A percentile compares a stretch with the other conserved stretches of the same genome.
phyloP scores from a whole-genome alignment of 2,329 filamentous ascomycete species.

The Penicillium sp. region DNA sequence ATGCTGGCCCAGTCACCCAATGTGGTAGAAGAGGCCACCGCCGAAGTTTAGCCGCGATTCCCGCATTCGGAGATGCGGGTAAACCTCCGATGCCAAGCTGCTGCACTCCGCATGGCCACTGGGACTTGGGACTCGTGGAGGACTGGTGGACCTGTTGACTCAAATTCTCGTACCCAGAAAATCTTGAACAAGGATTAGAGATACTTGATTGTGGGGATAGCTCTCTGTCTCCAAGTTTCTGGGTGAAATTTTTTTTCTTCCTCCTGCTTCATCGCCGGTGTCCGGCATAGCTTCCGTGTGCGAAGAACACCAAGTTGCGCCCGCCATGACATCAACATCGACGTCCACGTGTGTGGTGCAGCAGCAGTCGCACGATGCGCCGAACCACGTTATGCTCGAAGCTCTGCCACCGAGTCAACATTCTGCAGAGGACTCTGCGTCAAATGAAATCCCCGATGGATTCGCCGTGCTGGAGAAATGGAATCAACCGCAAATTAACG shows the following conservation, averaged over 20 bases:
- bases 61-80: conserved; percentile 4
- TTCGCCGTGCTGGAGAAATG: conserved; percentile 46
- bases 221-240: neutral
- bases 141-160: conserved; percentile 1
- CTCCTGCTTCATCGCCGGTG: neutral
- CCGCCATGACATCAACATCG: conserved; percentile 24
- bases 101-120: conserved; percentile 1
- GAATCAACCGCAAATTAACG: conserved; percentile 59
- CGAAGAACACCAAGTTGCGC: neutral
- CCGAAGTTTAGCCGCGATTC: conserved; percentile 5
- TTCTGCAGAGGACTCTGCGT: neutral
- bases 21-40: neutral
- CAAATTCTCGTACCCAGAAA: neutral
- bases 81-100: conserved; percentile 13
- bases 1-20: neutral
- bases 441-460: conserved; percentile 2
- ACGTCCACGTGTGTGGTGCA: conserved; percentile 13
- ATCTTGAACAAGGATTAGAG: neutral
- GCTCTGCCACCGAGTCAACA: conserved; percentile 19
- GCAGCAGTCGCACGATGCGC: conserved; percentile 17
- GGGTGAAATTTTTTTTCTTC: neutral
- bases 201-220: neutral
- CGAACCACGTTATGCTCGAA: conserved; percentile 24
- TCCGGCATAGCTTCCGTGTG: neutral
- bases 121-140: neutral